Percentiles rank a stretch among this genome's conserved stretches.
These are phyloP conservation scores for Pistacia integerrima DNA, from an alignment of 345 rosid species.

Conservation along the genomic window DNA sequence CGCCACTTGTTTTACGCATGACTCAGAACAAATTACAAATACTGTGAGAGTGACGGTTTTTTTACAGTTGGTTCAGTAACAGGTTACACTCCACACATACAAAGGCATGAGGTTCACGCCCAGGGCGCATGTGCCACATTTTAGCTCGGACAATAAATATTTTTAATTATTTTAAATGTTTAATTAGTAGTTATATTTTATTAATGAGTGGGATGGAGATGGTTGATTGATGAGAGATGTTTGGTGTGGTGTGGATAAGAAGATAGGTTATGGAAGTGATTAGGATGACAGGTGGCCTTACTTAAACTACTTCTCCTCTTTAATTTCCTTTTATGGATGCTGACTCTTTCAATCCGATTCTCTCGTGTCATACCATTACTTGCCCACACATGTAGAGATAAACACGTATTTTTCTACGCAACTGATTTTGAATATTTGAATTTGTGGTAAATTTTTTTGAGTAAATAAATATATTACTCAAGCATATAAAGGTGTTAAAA, in stretches of 20 bases:
- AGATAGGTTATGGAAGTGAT: slow-evolving; percentile 22
- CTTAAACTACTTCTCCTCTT: not conserved
- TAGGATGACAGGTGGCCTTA: slow-evolving; percentile 14
- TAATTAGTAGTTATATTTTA: not conserved
- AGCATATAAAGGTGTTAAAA: not conserved
- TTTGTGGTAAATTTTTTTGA: no score
- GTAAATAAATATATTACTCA: no score
- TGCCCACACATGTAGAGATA: slow-evolving; percentile 5
- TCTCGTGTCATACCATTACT: not conserved
- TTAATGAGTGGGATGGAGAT: slow-evolving; percentile 5
- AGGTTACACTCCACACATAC: not conserved
- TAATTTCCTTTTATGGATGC: slow-evolving; percentile 1
- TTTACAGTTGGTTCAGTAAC: slow-evolving; percentile 10
- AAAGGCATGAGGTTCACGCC: not conserved
- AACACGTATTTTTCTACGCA: not conserved
- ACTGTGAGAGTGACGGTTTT: slow-evolving; percentile 4
- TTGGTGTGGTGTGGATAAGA: slow-evolving; percentile 20
- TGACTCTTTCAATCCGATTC: slow-evolving; percentile 10
- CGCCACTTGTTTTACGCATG: slow-evolving; percentile 10
- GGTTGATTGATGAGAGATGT: not conserved
- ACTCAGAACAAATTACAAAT: slow-evolving; percentile 7
- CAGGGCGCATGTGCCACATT: not conserved
- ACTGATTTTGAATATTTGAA: not conserved
- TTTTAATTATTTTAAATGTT: not conserved
- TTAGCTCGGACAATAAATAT: not conserved